Percentiles rank a stretch among this genome's conserved stretches.
These are phyloP conservation scores for Mycocentrospora acerina DNA, from an alignment of 2,329 filamentous ascomycete species.

Conservation along the genomic window DNA sequence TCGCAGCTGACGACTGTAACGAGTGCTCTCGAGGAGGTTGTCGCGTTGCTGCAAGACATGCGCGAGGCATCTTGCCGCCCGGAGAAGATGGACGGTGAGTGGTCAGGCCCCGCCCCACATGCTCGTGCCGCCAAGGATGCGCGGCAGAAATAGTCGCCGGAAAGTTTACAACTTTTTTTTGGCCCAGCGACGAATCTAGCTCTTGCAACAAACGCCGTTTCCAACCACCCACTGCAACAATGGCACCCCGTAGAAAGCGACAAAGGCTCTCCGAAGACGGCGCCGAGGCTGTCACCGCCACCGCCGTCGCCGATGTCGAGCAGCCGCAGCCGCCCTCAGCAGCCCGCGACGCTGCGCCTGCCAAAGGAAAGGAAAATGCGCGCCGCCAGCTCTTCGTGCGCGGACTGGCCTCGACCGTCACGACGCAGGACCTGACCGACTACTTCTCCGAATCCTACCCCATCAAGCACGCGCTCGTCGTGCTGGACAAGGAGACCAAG, in stretches of 20 bases:
- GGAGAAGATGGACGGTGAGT: no score
- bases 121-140: conserved; percentile 3
- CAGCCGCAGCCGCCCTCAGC: conserved; percentile 13
- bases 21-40: no score
- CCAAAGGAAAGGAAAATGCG: conserved; percentile 28
- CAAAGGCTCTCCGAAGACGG: conserved; percentile 45
- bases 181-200: no score
- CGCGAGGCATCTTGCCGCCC: no score
- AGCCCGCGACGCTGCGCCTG: conserved; percentile 12
- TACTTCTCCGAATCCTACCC: conserved; percentile 94
- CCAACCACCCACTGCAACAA: conserved; percentile 10
- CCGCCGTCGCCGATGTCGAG: conserved; percentile 19
- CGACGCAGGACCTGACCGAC: conserved; percentile 78
- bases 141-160: conserved; percentile 4
- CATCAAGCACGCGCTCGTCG: conserved; percentile 93
- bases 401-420: conserved; percentile 75
- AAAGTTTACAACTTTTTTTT: no score
- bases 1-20: no score
- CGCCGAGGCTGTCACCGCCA: conserved; percentile 29
- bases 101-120: conserved; percentile 1
- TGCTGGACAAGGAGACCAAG: conserved; percentile 82
- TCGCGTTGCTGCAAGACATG: no score
- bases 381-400: conserved; percentile 77
- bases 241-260: conserved; percentile 45
- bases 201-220: no score